Base-by-base conservation (phyloP, 768 basidiomycete genomes). In the Suillus variegatus region DNA sequence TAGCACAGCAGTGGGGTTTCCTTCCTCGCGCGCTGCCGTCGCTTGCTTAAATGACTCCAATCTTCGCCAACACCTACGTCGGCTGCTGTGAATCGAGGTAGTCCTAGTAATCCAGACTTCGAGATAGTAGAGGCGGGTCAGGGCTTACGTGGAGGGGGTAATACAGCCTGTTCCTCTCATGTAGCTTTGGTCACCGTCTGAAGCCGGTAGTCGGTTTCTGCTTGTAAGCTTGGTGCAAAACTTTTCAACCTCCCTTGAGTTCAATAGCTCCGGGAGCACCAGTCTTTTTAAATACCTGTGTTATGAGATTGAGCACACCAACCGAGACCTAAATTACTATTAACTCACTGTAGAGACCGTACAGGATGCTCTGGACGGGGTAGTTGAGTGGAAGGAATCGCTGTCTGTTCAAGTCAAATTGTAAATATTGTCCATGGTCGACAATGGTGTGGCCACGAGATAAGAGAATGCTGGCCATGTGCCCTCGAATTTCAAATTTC, bases 11-110 rank as follows among this genome's bases (percentile, higher is more conserved):
- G 6, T 32, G 32, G 32, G 32, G 32, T 32, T 63, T 66, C 76
- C 56, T 75, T 72, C 64, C 89, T 74, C 28, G 82, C 80, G 18
- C 80, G 74, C 65, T 80, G 82, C 67, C 88, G 76, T 63, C 86
- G 78, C 69, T 78, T 84, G 74, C 82, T 91, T 64, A 90, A 74
- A 72, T 90, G 87, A 8, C 81, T 78, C 72, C 80, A 81, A 68
- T 90, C 87, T 61, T 74, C 77, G 36, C 77, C 75, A 3, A 75
- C 75, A 2, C 76, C 75, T 10, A 76, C 73, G 13, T 75, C 75
- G 18, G 69, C 72, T 4, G 75, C 69, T 0, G 74, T 65, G n/a
- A 73, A 46, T 41, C 52, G 67, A 47, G 62, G 58, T 38, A 60
- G 22, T 18, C 41, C 61, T 4, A 65, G 49, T 55, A 47, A 51